Evolutionary conservation across 768 basidiomycete species (phyloP).

Genomic region (Amanita rimosa): DNA sequence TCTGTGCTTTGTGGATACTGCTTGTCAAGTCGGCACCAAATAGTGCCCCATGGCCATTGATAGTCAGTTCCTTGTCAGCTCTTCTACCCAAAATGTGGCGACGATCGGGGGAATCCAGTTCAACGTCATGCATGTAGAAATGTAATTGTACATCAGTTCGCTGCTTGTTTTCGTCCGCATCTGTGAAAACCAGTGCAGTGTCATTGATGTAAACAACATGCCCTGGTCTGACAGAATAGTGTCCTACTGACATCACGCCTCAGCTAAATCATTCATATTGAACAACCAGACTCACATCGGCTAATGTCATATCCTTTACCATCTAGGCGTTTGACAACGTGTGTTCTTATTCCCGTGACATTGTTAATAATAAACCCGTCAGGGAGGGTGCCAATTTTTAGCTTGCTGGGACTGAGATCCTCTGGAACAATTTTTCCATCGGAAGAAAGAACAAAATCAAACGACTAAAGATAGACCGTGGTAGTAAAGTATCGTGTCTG

Average conservation of each 20-base stretch:
- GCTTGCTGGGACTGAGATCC: slow-evolving; percentile 55
- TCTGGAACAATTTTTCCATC: slow-evolving; percentile 44
- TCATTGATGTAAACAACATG: slow-evolving; percentile 81
- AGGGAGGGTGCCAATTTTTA: slow-evolving; percentile 49
- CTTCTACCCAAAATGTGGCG: slow-evolving; percentile 25
- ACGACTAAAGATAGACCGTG: slow-evolving; percentile 37
- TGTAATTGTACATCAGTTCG: slow-evolving; percentile 44
- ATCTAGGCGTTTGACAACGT: slow-evolving; percentile 71
- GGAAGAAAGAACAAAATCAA: slow-evolving; percentile 70
- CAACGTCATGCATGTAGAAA: slow-evolving; percentile 41
- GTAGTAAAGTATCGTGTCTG: not conserved
- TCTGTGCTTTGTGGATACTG: slow-evolving; percentile 9
- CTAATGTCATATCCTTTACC: slow-evolving; percentile 80
- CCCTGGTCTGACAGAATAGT: slow-evolving; percentile 67
- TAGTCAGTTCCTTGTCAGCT: slow-evolving; percentile 31
- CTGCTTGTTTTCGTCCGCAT: slow-evolving; percentile 15
- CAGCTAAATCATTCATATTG: not conserved
- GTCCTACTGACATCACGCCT: slow-evolving; percentile 49
- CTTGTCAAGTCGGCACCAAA: slow-evolving; percentile 59
- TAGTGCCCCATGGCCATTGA: slow-evolving; percentile 50
- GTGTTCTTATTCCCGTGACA: slow-evolving; percentile 66
- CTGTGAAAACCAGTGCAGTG: slow-evolving; percentile 26
- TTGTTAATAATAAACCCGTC: slow-evolving; percentile 73
- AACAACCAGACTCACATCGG: slow-evolving; percentile 42
- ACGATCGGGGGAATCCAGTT: slow-evolving; percentile 24